phyloP scores from a whole-genome alignment of 2,329 filamentous ascomycete genomes.

The Arachnomyces sp. region DNA sequence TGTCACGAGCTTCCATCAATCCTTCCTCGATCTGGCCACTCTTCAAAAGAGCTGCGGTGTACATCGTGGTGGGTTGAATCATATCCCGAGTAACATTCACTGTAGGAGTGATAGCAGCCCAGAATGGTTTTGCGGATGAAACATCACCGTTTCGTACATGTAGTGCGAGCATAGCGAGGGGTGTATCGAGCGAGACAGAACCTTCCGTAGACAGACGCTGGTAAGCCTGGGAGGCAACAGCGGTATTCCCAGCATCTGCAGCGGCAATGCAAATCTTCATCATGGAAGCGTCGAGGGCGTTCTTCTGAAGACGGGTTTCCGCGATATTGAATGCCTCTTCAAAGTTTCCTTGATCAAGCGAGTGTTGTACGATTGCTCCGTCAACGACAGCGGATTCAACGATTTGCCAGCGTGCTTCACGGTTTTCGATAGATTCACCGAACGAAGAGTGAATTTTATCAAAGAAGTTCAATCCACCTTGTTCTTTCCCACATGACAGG shows the following conservation, averaged over 20 bases:
- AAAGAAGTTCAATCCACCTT: constrained; percentile 79
- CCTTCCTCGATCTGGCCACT: constrained; percentile 79
- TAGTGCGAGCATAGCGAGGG: constrained; percentile 78
- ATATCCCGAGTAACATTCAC: constrained; percentile 56
- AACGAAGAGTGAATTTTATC: constrained; percentile 62
- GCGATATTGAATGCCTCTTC: constrained; percentile 68
- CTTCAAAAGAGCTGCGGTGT: constrained; percentile 76
- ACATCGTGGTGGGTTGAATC: constrained; percentile 87
- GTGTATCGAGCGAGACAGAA: constrained; percentile 48
- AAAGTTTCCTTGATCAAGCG: constrained; percentile 63
- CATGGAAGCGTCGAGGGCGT: constrained; percentile 57
- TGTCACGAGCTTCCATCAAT: constrained; percentile 67
- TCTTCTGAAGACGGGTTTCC: constrained; percentile 49
- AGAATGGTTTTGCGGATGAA: constrained; percentile 67
- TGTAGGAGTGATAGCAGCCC: constrained; percentile 60
- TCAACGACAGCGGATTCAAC: constrained; percentile 66
- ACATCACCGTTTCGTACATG: constrained; percentile 78
- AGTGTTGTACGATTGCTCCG: constrained; percentile 70
- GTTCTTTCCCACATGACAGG: constrained; percentile 67
- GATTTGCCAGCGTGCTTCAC: constrained; percentile 53
- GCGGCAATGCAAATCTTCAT: constrained; percentile 66
- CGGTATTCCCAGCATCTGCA: constrained; percentile 68
- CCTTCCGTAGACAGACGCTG: constrained; percentile 49
- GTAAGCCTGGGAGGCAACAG: constrained; percentile 62
- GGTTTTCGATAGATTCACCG: constrained; percentile 36